Base-by-base conservation (phyloP, 768 basidiomycete species). In the Lyophyllum decastes region DNA sequence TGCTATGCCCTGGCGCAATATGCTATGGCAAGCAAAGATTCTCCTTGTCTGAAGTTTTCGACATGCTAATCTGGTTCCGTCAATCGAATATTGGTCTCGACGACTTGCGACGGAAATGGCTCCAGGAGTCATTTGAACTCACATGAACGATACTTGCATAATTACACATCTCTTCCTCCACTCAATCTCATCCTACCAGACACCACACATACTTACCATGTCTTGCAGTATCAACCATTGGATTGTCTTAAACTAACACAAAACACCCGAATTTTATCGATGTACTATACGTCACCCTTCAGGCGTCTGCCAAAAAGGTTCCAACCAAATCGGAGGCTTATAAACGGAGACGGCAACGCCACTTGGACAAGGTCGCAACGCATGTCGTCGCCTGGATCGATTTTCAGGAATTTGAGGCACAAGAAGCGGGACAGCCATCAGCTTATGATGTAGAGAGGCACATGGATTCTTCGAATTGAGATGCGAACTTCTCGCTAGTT, bases 1-100 rank as follows among this genome's bases (percentile, higher is more conserved):
- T 69, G 63, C 78, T 11, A 84, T 92, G 45, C 76, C 78, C 58
- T 93, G 91, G 90, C 79, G 88, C 34, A 72, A 77, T 55, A 73
- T 78, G 16, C 78, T 91, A 72, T 75, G 71, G 25, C 70, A 78
- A 30, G 68, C 71, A 21, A 70, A 81, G 50, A 79, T 89, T 66
- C 75, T 89, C 52, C 81, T 92, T 45, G 85, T 92, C 19, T 89
- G 68, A 73, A 57, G 45, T 43, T n/a, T 33, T 24, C 52, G 21
- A 33, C 27, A 38, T 5, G 27, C 30, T 40, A 58, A 22, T 57
- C 27, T 50, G 38, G 51, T 40, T 49, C 49, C 24, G 34, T 38
- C 34, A 51, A 10, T 35, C 33, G 49, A n/a, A 38, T 3, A 2
- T 41, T 41, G 40, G 40, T 41, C 40, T 41, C n/a, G 47, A 47